Percentiles rank a stretch among this genome's conserved stretches.
phyloP scores from a whole-genome alignment of 768 basidiomycete genomes.

The Amanita molliuscula region DNA sequence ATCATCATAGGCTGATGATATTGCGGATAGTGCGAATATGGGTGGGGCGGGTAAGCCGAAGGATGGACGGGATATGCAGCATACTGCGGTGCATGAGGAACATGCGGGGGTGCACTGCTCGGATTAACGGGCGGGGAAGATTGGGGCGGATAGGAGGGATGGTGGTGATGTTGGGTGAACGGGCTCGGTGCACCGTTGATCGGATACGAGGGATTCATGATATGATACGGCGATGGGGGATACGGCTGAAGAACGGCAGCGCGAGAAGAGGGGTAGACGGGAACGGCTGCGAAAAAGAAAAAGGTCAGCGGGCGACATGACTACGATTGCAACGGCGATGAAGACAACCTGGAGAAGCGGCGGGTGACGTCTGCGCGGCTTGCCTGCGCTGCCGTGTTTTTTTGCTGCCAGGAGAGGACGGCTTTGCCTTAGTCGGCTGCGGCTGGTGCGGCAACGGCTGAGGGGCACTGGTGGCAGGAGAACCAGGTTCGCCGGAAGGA shows the following conservation, averaged over 20 bases:
- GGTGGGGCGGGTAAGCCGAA: slow-evolving; percentile 36
- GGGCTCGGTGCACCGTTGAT: slow-evolving; percentile 37
- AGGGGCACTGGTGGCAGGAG: slow-evolving; percentile 18
- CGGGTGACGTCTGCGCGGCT: slow-evolving; percentile 15
- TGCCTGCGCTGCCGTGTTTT: slow-evolving; percentile 47
- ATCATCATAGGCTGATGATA: slow-evolving; percentile 67
- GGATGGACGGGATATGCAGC: slow-evolving; percentile 45
- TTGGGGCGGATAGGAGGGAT: slow-evolving; percentile 22
- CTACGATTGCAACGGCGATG: neutral
- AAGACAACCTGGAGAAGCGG: neutral
- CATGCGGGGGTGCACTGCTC: slow-evolving; percentile 27
- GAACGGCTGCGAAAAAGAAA: slow-evolving; percentile 8
- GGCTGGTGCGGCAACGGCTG: slow-evolving; percentile 40
- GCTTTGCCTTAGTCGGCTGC: slow-evolving; percentile 35
- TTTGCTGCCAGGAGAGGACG: slow-evolving; percentile 32
- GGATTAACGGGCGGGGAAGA: slow-evolving; percentile 21
- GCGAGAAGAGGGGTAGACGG: slow-evolving; percentile 20
- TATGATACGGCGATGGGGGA: slow-evolving; percentile 38
- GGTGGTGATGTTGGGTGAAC: slow-evolving; percentile 25
- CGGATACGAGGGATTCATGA: slow-evolving; percentile 68
- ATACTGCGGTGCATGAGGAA: slow-evolving; percentile 34
- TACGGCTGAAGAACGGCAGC: slow-evolving; percentile 43
- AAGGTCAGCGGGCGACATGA: neutral
- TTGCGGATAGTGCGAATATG: slow-evolving; percentile 53
- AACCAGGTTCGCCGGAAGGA: slow-evolving; percentile 37